Conservation (phyloP, 176 grass and related monocot genomes). For the Neostapfia colusana region DNA sequence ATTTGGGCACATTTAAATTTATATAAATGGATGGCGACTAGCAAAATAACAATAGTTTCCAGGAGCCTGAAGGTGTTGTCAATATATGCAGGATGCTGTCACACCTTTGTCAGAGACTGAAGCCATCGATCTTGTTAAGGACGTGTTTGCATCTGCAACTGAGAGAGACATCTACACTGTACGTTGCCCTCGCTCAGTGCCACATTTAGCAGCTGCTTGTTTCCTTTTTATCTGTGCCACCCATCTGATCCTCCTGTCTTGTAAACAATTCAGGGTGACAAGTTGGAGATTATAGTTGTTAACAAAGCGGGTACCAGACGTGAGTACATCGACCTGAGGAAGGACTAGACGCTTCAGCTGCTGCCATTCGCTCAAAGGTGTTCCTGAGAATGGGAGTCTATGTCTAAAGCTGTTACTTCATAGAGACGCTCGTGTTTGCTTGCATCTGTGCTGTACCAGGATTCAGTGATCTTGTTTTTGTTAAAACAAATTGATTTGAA, state of each 20-base stretch:
- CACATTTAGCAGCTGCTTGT: not conserved
- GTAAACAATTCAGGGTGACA: conserved; percentile 70
- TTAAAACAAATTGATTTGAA: conserved; percentile 36
- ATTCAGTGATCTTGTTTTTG: conserved; percentile 26
- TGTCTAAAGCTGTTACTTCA: conserved; percentile 30
- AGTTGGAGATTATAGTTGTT: conserved; percentile 85
- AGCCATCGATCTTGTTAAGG: conserved; percentile 91
- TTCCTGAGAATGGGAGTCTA: not conserved
- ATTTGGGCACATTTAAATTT: not conserved
- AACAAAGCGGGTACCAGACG: conserved; percentile 73
- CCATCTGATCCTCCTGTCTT: conserved; percentile 27
- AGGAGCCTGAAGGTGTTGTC: conserved; percentile 15
- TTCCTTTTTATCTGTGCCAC: not conserved
- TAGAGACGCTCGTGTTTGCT: conserved; percentile 34
- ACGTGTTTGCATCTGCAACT: conserved; percentile 96
- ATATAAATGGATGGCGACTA: not conserved
- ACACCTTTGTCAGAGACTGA: conserved; percentile 85
- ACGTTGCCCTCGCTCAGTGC: conserved; percentile 13
- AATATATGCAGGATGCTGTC: conserved; percentile 75
- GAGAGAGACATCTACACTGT: conserved; percentile 99
- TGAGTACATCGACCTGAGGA: conserved; percentile 92
- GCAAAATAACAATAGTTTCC: not conserved
- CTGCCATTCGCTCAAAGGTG: conserved; percentile 18
- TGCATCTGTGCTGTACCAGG: conserved; percentile 42
- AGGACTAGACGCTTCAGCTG: conserved; percentile 47